phyloP scores from a whole-genome alignment of 164 flowering plant species.

The Paratinospora sagittata region DNA sequence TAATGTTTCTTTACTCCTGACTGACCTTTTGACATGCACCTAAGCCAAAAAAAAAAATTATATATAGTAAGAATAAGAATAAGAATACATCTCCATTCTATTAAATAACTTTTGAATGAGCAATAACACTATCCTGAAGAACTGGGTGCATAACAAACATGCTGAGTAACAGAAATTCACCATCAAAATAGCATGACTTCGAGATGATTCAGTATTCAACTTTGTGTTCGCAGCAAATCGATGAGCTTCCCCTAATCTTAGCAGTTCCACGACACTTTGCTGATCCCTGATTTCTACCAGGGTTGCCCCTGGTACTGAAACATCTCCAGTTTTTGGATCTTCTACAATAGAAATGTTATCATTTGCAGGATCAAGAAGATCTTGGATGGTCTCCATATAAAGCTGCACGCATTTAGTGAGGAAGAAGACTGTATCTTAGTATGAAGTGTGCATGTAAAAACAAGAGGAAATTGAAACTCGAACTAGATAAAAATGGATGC shows the following conservation, averaged over 20 bases:
- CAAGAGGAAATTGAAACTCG: neutral
- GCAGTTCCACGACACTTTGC: conserved; percentile 69
- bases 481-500: neutral
- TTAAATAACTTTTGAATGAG: neutral
- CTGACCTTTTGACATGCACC: conserved; percentile 72
- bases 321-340: conserved; percentile 95
- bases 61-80: neutral
- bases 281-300: conserved; percentile 78
- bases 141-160: neutral
- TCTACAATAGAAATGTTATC: conserved; percentile 85
- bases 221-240: conserved; percentile 95
- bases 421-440: neutral
- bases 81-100: neutral
- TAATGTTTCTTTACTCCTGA: conserved; percentile 50
- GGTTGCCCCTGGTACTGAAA: conserved; percentile 87
- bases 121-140: neutral
- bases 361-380: conserved; percentile 84
- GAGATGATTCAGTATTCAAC: conserved; percentile 92
- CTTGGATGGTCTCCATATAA: conserved; percentile 97
- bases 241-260: conserved; percentile 82
- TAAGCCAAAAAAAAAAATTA: conserved; percentile 22
- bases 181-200: conserved; percentile 96
- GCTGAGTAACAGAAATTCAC: conserved; percentile 31
- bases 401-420: conserved; percentile 45
- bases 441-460: neutral